Evolutionary conservation across 2,329 filamentous ascomycete species (phyloP).

Genomic region (Sporothrix pseudoabietina): DNA sequence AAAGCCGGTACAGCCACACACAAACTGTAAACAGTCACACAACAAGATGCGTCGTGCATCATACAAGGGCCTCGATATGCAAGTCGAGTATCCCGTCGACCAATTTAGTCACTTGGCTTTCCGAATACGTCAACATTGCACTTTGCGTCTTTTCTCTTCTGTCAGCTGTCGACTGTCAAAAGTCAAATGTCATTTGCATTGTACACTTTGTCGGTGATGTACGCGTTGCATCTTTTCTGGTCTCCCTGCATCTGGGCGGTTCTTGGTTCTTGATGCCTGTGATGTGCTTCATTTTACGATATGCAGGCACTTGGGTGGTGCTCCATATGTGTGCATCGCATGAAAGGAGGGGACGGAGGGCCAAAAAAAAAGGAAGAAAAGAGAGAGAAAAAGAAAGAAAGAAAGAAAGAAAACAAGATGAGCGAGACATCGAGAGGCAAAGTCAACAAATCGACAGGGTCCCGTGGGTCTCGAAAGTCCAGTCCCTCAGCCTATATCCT

Average conservation of each 20-base stretch:
- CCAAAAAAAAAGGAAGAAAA: no score
- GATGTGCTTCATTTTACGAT: constrained; percentile 8
- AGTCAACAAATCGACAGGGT: constrained; percentile 6
- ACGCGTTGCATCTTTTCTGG: background rate
- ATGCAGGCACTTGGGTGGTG: constrained; percentile 14
- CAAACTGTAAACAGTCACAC: background rate
- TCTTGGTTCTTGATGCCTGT: background rate
- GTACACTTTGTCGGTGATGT: background rate
- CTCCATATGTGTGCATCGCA: constrained; percentile 7
- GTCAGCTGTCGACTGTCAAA: background rate
- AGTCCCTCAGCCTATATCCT: background rate
- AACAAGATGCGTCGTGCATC: background rate
- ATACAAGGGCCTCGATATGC: background rate
- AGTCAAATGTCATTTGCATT: background rate
- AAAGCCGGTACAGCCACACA: background rate
- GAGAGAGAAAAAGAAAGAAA: background rate
- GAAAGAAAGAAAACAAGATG: constrained; percentile 20
- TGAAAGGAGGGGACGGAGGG: background rate
- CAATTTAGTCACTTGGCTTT: background rate
- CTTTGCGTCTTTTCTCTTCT: background rate
- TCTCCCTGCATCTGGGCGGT: constrained; percentile 8
- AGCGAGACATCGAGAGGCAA: constrained; percentile 11
- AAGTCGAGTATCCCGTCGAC: background rate
- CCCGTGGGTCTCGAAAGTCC: background rate
- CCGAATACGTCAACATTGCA: background rate